phyloP scores from a whole-genome alignment of 2,329 filamentous ascomycete species.

The Fusarium aywerte region DNA sequence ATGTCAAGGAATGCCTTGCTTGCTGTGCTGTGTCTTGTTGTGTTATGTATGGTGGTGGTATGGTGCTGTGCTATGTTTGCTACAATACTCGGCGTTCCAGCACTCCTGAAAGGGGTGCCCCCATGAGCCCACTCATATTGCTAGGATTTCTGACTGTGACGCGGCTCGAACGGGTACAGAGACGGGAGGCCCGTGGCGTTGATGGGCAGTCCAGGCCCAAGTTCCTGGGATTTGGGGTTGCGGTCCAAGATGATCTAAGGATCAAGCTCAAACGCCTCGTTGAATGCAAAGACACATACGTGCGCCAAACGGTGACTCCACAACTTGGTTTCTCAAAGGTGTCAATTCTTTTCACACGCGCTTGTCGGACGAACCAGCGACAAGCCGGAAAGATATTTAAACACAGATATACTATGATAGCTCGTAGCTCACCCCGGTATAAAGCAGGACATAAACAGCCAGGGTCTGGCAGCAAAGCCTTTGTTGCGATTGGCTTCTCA shows the following conservation, averaged over 20 bases:
- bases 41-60: conserved; percentile 1
- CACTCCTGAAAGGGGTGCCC: conserved; percentile 24
- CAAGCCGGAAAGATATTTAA: conserved; percentile 10
- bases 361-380: conserved; percentile 17
- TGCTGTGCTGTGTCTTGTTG: conserved; percentile 3
- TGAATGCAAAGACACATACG: conserved; percentile 15
- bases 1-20: conserved; percentile 32
- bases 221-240: conserved; percentile 37
- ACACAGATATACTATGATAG: conserved; percentile 10
- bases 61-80: conserved; percentile 20
- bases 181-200: conserved; percentile 44
- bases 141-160: conserved; percentile 32
- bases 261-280: conserved; percentile 28
- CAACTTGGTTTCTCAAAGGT: neutral
- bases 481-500: conserved; percentile 52
- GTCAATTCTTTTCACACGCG: neutral
- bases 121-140: conserved; percentile 21
- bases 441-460: conserved; percentile 11
- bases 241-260: conserved; percentile 25
- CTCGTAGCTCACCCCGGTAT: conserved; percentile 12
- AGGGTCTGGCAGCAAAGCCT: conserved; percentile 41
- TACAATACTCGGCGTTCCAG: conserved; percentile 19
- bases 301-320: conserved; percentile 2
- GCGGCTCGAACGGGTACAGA: conserved; percentile 44
- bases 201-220: conserved; percentile 44